Conservation (phyloP, 2,329 filamentous ascomycete species). For the Colletotrichum australisinense region DNA sequence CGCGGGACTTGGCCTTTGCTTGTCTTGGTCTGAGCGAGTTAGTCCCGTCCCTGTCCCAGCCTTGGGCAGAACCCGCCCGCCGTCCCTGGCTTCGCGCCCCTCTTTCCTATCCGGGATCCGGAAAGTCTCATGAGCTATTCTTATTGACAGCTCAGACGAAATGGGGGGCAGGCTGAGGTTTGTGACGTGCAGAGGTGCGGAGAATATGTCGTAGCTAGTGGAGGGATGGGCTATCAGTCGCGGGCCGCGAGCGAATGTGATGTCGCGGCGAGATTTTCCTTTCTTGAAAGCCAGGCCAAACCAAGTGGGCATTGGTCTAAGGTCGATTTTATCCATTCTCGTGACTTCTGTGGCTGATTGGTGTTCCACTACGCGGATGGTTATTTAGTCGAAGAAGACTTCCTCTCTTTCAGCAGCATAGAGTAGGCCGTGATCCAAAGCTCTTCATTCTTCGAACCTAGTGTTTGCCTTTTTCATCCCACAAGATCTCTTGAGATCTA, state of each 20-base stretch:
- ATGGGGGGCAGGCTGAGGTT: not conserved
- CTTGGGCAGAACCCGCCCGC: not conserved
- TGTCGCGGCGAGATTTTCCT: conserved; percentile 17
- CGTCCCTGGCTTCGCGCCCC: not conserved
- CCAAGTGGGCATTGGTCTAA: not conserved
- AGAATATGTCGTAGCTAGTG: conserved; percentile 19
- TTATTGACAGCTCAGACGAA: conserved; percentile 15
- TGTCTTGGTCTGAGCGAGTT: not conserved
- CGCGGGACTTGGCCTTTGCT: not conserved
- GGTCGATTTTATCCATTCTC: conserved; percentile 4
- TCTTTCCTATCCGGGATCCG: not conserved
- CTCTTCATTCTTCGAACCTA: not conserved
- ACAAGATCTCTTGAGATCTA: not conserved
- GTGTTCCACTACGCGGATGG: not conserved
- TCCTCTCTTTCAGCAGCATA: not conserved
- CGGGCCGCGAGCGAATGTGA: not conserved
- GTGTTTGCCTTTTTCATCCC: not conserved
- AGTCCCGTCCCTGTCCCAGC: not conserved
- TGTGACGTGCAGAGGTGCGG: conserved; percentile 21
- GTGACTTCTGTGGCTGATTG: not conserved
- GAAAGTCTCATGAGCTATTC: not conserved
- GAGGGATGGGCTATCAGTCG: not conserved
- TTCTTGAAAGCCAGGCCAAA: not conserved
- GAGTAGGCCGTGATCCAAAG: not conserved
- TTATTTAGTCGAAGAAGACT: conserved; percentile 21